Evolutionary conservation across 345 rosid species (phyloP).

Genomic region (Salix udensis): DNA sequence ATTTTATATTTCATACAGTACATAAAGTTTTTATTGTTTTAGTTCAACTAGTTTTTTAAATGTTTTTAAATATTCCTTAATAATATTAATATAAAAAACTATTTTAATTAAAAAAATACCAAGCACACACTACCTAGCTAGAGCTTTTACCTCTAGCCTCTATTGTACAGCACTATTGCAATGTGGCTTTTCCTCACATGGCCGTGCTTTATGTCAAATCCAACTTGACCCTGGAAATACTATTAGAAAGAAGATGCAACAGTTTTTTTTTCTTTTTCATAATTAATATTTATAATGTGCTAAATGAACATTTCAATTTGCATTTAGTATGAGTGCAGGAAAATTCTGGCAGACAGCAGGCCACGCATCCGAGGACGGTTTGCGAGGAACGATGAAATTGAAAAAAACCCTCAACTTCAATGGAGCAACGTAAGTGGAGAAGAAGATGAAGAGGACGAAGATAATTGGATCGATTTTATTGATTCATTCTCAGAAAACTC

Average conservation of each 20-base stretch:
- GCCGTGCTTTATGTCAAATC: conserved; percentile 22
- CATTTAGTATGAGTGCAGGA: conserved; percentile 81
- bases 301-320: neutral
- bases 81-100: too few species aligned
- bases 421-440: conserved; percentile 39
- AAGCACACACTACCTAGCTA: too few species aligned
- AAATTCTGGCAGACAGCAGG: conserved; percentile 91
- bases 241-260: conserved; percentile 16
- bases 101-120: too few species aligned
- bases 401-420: conserved; percentile 40
- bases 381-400: conserved; percentile 77
- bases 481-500: conserved; percentile 54
- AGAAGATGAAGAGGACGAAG: conserved; percentile 53
- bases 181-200: neutral
- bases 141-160: too few species aligned
- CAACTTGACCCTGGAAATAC: conserved; percentile 8
- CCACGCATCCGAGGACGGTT: conserved; percentile 93
- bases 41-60: too few species aligned
- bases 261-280: conserved; percentile 6
- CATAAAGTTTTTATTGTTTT: too few species aligned
- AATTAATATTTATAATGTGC: too few species aligned
- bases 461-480: conserved; percentile 64
- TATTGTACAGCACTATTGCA: neutral
- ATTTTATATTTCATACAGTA: too few species aligned
- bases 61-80: too few species aligned